phyloP scores from a whole-genome alignment of 2,329 filamentous ascomycete genomes.

The Penicillium corylophilum region DNA sequence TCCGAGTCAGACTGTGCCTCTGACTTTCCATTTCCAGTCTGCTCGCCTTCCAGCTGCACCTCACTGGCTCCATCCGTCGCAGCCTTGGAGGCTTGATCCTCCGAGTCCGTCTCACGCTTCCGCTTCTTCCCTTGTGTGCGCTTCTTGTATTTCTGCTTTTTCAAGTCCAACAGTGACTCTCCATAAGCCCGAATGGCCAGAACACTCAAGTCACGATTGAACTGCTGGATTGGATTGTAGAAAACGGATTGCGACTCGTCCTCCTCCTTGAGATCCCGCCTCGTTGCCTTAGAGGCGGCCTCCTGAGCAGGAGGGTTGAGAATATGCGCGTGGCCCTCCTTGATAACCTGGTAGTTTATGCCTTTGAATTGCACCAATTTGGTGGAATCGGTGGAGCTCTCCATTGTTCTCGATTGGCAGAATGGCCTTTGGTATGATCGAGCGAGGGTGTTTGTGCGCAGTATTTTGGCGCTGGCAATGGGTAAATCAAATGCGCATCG shows the following conservation, averaged over 20 bases:
- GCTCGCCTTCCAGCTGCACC: conserved; percentile 13
- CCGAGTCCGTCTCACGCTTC: conserved; percentile 35
- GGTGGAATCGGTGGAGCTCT: conserved; percentile 16
- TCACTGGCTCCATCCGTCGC: conserved; percentile 20
- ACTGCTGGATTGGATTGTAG: conserved; percentile 98
- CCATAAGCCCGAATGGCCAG: conserved; percentile 88
- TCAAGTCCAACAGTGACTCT: conserved; percentile 60
- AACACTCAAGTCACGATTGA: conserved; percentile 93
- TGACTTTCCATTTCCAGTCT: conserved; percentile 7
- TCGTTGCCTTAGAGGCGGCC: conserved; percentile 42
- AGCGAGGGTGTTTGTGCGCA: neutral
- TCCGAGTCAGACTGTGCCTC: conserved; percentile 28
- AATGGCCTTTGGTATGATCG: conserved; percentile 5
- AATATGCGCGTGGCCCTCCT: conserved; percentile 68
- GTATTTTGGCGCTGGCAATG: conserved; percentile 1
- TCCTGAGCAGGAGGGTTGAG: conserved; percentile 58
- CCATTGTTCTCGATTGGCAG: conserved; percentile 18
- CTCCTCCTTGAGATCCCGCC: conserved; percentile 49
- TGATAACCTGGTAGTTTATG: conserved; percentile 59
- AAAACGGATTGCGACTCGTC: conserved; percentile 76
- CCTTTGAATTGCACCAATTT: conserved; percentile 47
- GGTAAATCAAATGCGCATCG: conserved; percentile 13
- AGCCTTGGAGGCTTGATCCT: conserved; percentile 15
- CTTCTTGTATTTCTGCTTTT: conserved; percentile 45
- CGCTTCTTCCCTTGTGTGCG: conserved; percentile 38